Base-by-base conservation (phyloP, 768 basidiomycete genomes). In the Russula griseocarnosa region DNA sequence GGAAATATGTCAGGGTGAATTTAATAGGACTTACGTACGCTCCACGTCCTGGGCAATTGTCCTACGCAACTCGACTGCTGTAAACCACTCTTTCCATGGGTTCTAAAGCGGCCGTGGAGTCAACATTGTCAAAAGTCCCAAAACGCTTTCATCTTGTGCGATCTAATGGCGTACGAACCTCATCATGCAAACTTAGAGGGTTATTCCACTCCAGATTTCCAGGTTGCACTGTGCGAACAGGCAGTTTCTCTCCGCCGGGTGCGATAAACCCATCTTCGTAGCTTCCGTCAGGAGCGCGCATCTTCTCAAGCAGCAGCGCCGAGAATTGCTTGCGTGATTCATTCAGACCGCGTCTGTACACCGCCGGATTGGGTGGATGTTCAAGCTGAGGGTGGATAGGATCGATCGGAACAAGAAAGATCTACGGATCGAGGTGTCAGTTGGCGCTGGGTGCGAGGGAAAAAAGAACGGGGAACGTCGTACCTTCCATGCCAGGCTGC, bases 61-160 rank as follows among this genome's bases (percentile, higher is more conserved):
- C 72, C 88, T 94, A 40, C 94, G 82, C 44, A 98, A 78, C 63
- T 98, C 97, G 20, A 94, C 81, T 46, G 93, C 84, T 32, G 85
- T 79, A 74, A 98, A 99, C 92, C 94, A 98, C 53, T 86, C 83
- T 69, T 86, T 89, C 97, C 97, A 99, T 11, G 95, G 95, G 75
- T 95, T 97, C 86, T 95, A 50, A 3, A 66, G 55, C 9, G 61
- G 60, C 28, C 44, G 46, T 13, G 57, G 51, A 32, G 52, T 47
- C 28, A 53, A 55, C 38, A n/a, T 22, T 24, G 30, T 38, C 20
- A 51, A 32, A 44, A 20, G 38, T 42, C 20, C 32, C 5, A 47
- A 26, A 22, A 8, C 20, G 42, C 44, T 20, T 36, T 49, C 26
- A 47, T 58, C 51, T 13, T 13, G 3, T 14, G 44, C 5, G 62